Evolutionary conservation across 768 basidiomycete species (phyloP), one percentile per base, ranked within the genome.

Genomic region (Austroboletus eburneus): DNA sequence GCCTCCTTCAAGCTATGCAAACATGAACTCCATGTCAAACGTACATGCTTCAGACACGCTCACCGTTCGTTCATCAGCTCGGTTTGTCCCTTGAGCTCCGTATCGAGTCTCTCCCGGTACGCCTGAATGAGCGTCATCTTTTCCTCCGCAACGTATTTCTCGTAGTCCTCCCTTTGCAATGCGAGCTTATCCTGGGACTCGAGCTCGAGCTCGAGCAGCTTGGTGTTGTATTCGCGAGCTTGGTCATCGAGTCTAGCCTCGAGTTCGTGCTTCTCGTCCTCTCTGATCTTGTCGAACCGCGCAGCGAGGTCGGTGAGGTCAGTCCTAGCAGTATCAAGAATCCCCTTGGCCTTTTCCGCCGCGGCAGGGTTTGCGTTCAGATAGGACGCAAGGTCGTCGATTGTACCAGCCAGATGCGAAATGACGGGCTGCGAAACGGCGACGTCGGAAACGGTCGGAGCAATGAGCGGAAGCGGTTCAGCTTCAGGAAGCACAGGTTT

Each of bases 41-140:
- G 12, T 5, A 27, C 7, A 12, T 27, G 12, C 12, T 5, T 32
- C 9, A 32, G 14, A 32, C 4, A 10, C 30, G 50, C 78, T 50
- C 58, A 94, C 93, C 95, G 83, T 71, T 97, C 83, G 64, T 98
- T 93, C 65, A 98, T 93, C 50, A 96, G 76, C 59, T 92, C 87
- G 29, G 90, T 90, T 64, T 97, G 95, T 2, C 81, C 83, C 60
- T 79, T 78, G 36, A 98, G 73, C 67, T 99, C 95, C 14, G 76
- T 69, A 48, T 93, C 83, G 17, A 98, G 75, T 64, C 90, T 93
- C 64, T 84, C 83, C 49, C 88, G 83, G 71, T 95, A 98, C 0
- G 79, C 79, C 37, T 82, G 77, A 8, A 89, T 72, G 55, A 95
- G 74, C 52, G 73, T 79, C 45, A 72, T 69, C 56, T 81, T 78